phyloP scores from a whole-genome alignment of 495 filamentous ascomycete species.

The Penicillium flavigenum region DNA sequence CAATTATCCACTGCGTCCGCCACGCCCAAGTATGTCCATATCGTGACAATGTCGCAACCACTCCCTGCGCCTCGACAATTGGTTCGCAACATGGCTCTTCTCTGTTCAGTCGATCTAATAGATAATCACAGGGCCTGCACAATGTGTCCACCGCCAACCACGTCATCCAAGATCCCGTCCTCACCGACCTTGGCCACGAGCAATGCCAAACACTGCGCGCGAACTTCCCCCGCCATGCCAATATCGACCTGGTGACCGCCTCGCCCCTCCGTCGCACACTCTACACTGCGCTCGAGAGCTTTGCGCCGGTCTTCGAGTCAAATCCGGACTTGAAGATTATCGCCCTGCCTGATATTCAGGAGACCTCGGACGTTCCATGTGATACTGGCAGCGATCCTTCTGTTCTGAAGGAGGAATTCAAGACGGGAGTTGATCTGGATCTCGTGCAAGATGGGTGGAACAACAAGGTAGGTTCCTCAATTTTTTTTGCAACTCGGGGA shows the following conservation, averaged over 20 bases:
- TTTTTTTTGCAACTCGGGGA: not conserved
- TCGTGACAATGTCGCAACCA: not conserved
- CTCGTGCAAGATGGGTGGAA: slow-evolving; percentile 67
- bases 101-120: slow-evolving; percentile 9
- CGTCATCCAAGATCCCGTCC: slow-evolving; percentile 68
- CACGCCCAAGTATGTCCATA: slow-evolving; percentile 49
- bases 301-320: slow-evolving; percentile 53
- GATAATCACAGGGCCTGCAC: slow-evolving; percentile 65
- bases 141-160: slow-evolving; percentile 76
- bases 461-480: slow-evolving; percentile 51
- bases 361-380: slow-evolving; percentile 73
- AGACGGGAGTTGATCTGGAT: slow-evolving; percentile 60
- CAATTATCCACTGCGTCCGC: slow-evolving; percentile 52
- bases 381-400: slow-evolving; percentile 66
- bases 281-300: slow-evolving; percentile 73
- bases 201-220: slow-evolving; percentile 68
- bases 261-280: slow-evolving; percentile 84
- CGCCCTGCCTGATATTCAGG: slow-evolving; percentile 78
- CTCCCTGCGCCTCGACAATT: slow-evolving; percentile 6
- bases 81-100: not conserved
- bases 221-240: slow-evolving; percentile 61
- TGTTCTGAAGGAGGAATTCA: slow-evolving; percentile 63
- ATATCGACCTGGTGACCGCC: slow-evolving; percentile 70
- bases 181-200: slow-evolving; percentile 71
- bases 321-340: slow-evolving; percentile 56